Base-by-base conservation (phyloP, 2,329 filamentous ascomycete genomes). In the Fusarium sp. region DNA sequence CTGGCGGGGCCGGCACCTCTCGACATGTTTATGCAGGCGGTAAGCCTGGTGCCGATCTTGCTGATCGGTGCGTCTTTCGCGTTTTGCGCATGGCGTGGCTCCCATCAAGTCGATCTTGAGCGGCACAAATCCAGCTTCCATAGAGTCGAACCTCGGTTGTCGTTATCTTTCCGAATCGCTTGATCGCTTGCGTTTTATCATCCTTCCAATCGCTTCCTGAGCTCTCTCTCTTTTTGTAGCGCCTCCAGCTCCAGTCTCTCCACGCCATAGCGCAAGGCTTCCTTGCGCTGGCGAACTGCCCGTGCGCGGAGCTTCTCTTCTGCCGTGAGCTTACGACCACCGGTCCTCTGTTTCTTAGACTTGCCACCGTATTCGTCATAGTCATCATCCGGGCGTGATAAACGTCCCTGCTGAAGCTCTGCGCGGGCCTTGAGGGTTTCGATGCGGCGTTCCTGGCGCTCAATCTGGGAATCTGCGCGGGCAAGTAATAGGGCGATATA, bases 231-330 rank as follows among this genome's bases (percentile, higher is more conserved):
- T 78, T 87, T 88, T 74, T 97, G 94, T 71, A 89, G 85, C n/a
- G 93, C 91, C 81, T 97, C 93, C 73, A 97, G 76, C 82, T 96
- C 92, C 68, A 97, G 79, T 63, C 94, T 86, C 76, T 96, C 93
- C 19, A 97, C 92, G 27, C 92, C 91, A 81, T 96, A 97, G 76
- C 92, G 90, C 71, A 97, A 80, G 49, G 93, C 88, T 78, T 97
- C 93, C 79, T 93, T 95, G 79, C 93, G 91, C 82, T 94, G 92
- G 59, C 88, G 83, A 57, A 96, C 79, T 67, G 92, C 90, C 72
- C 83, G 81, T 3, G 84, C 85, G 20, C 83, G 78, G 48, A 88
- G 75, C 71, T 82, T 83, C 44, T 83, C 83, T 68, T 84, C 82
- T 3, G 79, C 80, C 32, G 88, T 88, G 63, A 93, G 82, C 73